Percentiles rank a stretch among this genome's conserved stretches.
These are phyloP conservation scores for Alternaria incomplexa DNA, from an alignment of 2,329 filamentous ascomycete species.

Conservation along the genomic window DNA sequence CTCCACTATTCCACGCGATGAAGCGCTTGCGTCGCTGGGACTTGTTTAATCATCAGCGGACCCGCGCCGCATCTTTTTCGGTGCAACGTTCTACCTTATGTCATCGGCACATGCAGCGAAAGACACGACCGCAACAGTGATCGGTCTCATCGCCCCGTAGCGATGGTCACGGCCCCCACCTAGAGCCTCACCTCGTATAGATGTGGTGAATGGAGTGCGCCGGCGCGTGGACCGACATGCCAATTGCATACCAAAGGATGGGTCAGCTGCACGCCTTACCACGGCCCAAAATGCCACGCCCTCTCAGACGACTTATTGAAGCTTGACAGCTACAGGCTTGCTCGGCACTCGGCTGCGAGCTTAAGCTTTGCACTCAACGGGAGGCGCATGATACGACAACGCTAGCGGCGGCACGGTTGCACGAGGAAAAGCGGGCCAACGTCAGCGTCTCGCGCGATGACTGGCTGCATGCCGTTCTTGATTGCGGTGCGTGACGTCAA, in stretches of 20 bases:
- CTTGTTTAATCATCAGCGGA: not conserved
- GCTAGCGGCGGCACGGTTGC: slow-evolving; percentile 25
- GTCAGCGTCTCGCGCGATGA: slow-evolving; percentile 13
- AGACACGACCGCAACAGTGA: not conserved
- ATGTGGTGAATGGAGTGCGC: not conserved
- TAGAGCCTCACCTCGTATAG: not conserved
- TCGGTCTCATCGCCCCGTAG: not conserved
- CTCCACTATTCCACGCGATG: not conserved
- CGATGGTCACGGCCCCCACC: not conserved
- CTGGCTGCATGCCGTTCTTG: slow-evolving; percentile 14
- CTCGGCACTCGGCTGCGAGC: slow-evolving; percentile 13
- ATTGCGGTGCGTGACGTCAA: slow-evolving; percentile 23
- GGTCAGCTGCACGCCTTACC: not conserved
- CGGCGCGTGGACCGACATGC: not conserved
- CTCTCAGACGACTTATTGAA: slow-evolving; percentile 1
- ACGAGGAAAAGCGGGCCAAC: slow-evolving; percentile 28
- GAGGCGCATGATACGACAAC: slow-evolving; percentile 2
- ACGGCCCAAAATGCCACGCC: not conserved
- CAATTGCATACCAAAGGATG: not conserved
- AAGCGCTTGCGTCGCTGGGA: not conserved
- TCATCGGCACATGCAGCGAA: not conserved
- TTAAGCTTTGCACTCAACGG: slow-evolving; percentile 24
- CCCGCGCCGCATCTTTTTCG: not conserved
- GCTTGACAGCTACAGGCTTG: slow-evolving; percentile 1
- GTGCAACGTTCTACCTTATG: not conserved